phyloP scores from a whole-genome alignment of 2,329 filamentous ascomycete species.

The Alternaria hordeiaustralica region DNA sequence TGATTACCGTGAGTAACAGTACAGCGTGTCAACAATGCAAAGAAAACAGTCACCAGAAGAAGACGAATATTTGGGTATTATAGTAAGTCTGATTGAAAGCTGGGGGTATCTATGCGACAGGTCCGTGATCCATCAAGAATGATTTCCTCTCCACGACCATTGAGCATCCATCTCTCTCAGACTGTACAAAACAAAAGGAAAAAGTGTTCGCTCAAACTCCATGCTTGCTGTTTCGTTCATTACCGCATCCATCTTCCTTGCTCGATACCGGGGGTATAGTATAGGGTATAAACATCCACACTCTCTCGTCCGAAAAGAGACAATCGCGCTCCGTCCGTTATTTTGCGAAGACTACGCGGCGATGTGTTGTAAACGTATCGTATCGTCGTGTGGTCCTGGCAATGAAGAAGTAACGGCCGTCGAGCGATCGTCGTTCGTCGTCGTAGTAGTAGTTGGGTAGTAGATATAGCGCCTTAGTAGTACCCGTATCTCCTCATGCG shows the following conservation, averaged over 20 bases:
- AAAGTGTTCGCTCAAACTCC: slow-evolving; percentile 6
- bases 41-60: not conserved
- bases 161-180: slow-evolving; percentile 14
- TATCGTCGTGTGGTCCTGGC: not conserved
- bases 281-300: slow-evolving; percentile 7
- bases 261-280: not conserved
- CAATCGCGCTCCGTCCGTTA: not conserved
- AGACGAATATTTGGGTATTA: slow-evolving; percentile 3
- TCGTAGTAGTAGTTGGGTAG: not conserved
- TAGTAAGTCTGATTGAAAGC: slow-evolving; percentile 23
- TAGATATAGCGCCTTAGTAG: not conserved
- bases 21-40: not conserved
- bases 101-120: slow-evolving; percentile 33
- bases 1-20: fast-evolving
- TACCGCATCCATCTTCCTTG: not conserved
- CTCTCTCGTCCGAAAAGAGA: not conserved
- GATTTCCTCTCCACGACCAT: slow-evolving; percentile 12
- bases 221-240: slow-evolving; percentile 2
- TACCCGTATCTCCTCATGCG: slow-evolving; percentile 10
- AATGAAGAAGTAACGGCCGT: not conserved
- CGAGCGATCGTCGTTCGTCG: not conserved
- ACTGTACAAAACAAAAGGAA: slow-evolving; percentile 7
- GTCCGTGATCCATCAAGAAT: slow-evolving; percentile 21
- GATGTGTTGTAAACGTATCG: not conserved
- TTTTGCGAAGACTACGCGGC: not conserved